Evolutionary conservation across 2,329 filamentous ascomycete genomes (phyloP).

Genomic region (Diaporthe sp.): DNA sequence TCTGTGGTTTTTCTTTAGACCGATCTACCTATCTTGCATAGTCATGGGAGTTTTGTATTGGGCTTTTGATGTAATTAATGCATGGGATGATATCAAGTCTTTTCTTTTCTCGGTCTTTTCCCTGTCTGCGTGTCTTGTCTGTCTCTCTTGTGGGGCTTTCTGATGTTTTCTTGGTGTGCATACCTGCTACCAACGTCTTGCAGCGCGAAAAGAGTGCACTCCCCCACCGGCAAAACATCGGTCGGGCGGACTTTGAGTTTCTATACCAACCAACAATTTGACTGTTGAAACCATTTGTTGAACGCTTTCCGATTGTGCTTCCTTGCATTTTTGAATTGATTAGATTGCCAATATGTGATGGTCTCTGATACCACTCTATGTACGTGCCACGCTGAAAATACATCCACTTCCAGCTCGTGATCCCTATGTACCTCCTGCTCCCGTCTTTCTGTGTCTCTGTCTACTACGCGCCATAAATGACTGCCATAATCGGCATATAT

Average conservation of each 20-base stretch:
- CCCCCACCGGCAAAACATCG: background rate
- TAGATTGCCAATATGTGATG: background rate
- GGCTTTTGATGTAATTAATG: background rate
- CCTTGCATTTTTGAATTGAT: background rate
- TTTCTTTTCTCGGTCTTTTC: background rate
- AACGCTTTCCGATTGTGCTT: background rate
- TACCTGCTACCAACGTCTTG: background rate
- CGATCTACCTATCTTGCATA: slow-evolving; percentile 19
- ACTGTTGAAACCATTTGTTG: background rate
- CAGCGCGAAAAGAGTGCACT: background rate
- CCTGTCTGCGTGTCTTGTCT: background rate
- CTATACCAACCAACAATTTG: background rate
- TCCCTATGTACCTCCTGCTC: background rate
- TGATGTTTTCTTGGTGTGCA: background rate
- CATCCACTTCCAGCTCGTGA: background rate
- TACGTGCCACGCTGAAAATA: background rate
- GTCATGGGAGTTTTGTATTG: slow-evolving; percentile 5
- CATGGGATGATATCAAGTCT: slow-evolving; percentile 29
- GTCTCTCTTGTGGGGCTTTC: background rate
- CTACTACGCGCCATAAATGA: too few relatives aligned
- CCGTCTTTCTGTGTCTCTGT: background rate
- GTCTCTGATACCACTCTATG: background rate
- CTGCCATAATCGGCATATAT: background rate
- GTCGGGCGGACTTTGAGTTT: background rate
- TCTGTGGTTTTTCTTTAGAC: slow-evolving; percentile 11